These are phyloP conservation scores for Dalbergia oliveri DNA, from an alignment of 306 rosid genomes.

Conservation along the genomic window DNA sequence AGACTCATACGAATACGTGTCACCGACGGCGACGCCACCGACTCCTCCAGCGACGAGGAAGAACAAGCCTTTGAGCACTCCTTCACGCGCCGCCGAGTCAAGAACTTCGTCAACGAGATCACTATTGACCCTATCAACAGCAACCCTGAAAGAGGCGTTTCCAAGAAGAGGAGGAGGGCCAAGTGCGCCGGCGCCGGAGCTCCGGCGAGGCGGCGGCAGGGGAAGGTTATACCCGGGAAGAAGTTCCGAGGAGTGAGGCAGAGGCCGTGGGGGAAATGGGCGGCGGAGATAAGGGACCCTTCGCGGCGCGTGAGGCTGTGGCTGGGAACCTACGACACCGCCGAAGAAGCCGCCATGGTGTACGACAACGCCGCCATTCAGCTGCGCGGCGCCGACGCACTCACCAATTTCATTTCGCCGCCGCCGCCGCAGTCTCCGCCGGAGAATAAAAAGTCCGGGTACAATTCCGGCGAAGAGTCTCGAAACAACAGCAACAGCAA, in stretches of 20 bases:
- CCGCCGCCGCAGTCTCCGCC: constrained; percentile 16
- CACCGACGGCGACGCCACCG: constrained; percentile 82
- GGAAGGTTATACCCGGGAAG: constrained; percentile 51
- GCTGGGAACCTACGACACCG: constrained; percentile 91
- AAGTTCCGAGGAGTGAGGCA: constrained; percentile 96
- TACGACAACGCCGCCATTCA: constrained; percentile 95
- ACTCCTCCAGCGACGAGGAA: constrained; percentile 89
- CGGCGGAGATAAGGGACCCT: constrained; percentile 97
- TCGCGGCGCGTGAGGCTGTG: constrained; percentile 76
- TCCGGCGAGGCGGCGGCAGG: constrained; percentile 31
- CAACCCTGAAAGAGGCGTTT: constrained; percentile 33
- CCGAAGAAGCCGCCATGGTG: constrained; percentile 92
- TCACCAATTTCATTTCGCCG: constrained; percentile 75
- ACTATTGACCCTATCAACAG: constrained; percentile 54
- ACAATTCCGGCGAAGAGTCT: constrained; percentile 40
- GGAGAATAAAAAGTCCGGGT: background rate
- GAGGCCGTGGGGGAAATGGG: constrained; percentile 99
- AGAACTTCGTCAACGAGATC: constrained; percentile 78
- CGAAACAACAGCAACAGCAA: background rate
- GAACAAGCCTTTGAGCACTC: background rate
- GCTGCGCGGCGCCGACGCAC: constrained; percentile 88
- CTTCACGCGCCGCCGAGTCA: constrained; percentile 58
- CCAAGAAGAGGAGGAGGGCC: constrained; percentile 40
- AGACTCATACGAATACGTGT: constrained; percentile 64
- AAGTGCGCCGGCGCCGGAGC: constrained; percentile 5